Base-by-base conservation (phyloP, 768 basidiomycete genomes). In the Asterophora parasitica region DNA sequence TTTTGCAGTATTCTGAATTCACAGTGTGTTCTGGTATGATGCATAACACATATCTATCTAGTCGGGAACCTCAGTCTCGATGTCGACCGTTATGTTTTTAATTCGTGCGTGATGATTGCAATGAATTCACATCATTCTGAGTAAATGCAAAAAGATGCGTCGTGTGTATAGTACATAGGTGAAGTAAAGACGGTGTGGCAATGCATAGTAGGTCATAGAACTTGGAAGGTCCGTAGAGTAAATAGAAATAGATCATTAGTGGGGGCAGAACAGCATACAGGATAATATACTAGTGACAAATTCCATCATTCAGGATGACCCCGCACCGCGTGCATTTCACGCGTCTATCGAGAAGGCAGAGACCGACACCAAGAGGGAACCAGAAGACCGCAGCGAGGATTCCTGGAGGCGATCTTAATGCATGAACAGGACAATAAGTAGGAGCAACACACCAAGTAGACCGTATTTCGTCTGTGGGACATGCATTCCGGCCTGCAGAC, bases 351-450 rank as follows among this genome's bases (percentile, higher is more conserved):
- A 92, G 71, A 7, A 92, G 64, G 58, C 90, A 92, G 4, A 85
- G 67, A 2, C 81, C 87, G 32, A 92, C 74, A 4, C 90, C 90
- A 0, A 91, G 65, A 3, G 90, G 90, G 69, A 92, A 92, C 89
- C 88, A 92, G 50, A 92, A 69, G 19, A 92, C 67, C 4, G 90
- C 89, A 7, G 85, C 85, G n/a, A 92, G 66, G 27, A 92, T 65
- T 46, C 89, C 88, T 89, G 51, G 20, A 42, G 31, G 42, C 41
- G 23, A 39, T 45, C 41, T 37, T 39, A 57, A 28, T 34, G 42
- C 33, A 43, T 20, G 27, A 19, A 35, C 26, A 19, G 47, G 32
- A 9, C 40, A 1, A 17, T 16, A n/a, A 16, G 11, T 12, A 63
- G 9, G 4, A 4, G 10, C n/a, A 23, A 63, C 80, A 56, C 60